Conservation (phyloP, 2,329 filamentous ascomycete species). For the Colletotrichum tanaceti region DNA sequence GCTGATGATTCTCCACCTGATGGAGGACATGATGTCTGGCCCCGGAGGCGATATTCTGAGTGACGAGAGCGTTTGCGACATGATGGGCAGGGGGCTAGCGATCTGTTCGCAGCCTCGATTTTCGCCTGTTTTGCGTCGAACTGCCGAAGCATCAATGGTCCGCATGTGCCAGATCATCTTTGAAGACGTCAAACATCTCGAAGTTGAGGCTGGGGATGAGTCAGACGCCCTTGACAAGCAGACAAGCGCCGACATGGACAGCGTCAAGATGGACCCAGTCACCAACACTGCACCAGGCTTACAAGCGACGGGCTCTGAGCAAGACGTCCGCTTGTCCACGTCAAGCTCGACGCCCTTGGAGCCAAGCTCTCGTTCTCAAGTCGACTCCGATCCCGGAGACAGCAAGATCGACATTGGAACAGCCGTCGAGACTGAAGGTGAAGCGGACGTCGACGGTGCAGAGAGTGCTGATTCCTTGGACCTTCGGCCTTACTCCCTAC, state of each 20-base stretch:
- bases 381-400: conserved; percentile 27
- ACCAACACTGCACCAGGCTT: conserved; percentile 23
- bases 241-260: conserved; percentile 76
- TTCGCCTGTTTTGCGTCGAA: conserved; percentile 88
- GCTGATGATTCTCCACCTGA: conserved; percentile 92
- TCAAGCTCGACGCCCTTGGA: conserved; percentile 31
- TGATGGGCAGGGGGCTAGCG: conserved; percentile 98
- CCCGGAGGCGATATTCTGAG: conserved; percentile 93
- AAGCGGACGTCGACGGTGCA: conserved; percentile 45
- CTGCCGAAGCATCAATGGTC: conserved; percentile 96
- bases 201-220: conserved; percentile 78
- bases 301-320: conserved; percentile 16
- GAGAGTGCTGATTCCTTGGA: conserved; percentile 62
- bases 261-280: conserved; percentile 78
- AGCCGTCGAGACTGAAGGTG: conserved; percentile 33
- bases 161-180: conserved; percentile 99
- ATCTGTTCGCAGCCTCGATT: conserved; percentile 96
- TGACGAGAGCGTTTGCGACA: conserved; percentile 97
- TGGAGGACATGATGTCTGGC: conserved; percentile 98
- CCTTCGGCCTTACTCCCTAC: conserved; percentile 90
- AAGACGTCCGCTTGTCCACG: conserved; percentile 26
- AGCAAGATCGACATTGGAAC: conserved; percentile 16
- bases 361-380: conserved; percentile 12
- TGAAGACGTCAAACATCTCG: conserved; percentile 87
- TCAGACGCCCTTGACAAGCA: conserved; percentile 73